A percentile compares a stretch with the other conserved stretches of the same genome.
These are phyloP conservation scores for Paraphaeosphaeria sporulosa DNA, from an alignment of 2,329 filamentous ascomycete genomes.

Conservation along the genomic window DNA sequence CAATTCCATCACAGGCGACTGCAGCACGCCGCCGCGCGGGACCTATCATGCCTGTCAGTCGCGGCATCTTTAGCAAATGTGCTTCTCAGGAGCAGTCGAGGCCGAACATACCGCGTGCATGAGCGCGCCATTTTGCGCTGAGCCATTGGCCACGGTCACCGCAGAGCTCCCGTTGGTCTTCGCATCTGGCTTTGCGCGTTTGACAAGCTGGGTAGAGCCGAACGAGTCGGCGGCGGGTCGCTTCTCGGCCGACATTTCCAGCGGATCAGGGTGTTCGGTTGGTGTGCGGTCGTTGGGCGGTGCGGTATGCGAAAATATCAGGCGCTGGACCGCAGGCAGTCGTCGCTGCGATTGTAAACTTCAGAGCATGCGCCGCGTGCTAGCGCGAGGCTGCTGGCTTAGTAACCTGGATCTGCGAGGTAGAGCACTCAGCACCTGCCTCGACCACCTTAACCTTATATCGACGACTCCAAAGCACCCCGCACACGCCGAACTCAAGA, in stretches of 20 bases:
- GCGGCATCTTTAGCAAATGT: constrained; percentile 38
- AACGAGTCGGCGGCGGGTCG: constrained; percentile 87
- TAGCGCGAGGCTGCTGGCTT: constrained; percentile 15
- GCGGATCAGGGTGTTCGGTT: not conserved
- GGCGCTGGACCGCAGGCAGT: not conserved
- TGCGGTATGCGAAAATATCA: not conserved
- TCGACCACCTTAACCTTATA: constrained; percentile 23
- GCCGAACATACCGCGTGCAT: constrained; percentile 68
- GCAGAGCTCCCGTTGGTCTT: constrained; percentile 62
- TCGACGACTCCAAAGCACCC: constrained; percentile 16
- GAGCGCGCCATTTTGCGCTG: constrained; percentile 67
- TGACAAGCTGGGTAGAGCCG: constrained; percentile 80
- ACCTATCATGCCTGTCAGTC: constrained; percentile 62
- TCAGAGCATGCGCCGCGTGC: constrained; percentile 20
- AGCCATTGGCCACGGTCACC: constrained; percentile 65
- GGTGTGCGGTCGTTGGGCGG: not conserved
- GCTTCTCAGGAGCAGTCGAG: constrained; percentile 51
- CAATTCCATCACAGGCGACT: constrained; percentile 94
- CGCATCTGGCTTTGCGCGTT: constrained; percentile 80
- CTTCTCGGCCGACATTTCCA: constrained; percentile 86
- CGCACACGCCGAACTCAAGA: not conserved
- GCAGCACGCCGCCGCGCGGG: constrained; percentile 79
- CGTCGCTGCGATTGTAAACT: constrained; percentile 25
- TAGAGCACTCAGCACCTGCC: constrained; percentile 16
- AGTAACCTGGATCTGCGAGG: constrained; percentile 21